Evolutionary conservation across 352 stramenopile genomes (phyloP).

Genomic region (Phytophthora colocasiae): DNA sequence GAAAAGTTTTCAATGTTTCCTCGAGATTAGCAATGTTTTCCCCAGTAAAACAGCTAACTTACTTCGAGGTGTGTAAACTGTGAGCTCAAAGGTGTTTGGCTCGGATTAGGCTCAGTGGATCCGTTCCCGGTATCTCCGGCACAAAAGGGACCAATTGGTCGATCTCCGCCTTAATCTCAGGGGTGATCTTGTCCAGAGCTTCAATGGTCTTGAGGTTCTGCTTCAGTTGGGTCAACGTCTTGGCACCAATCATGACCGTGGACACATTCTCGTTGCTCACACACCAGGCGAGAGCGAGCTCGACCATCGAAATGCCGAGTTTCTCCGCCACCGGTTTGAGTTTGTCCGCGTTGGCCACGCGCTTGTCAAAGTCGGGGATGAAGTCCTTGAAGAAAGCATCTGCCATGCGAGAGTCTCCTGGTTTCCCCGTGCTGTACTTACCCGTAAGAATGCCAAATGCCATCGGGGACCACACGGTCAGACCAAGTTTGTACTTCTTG

Average conservation of each 20-base stretch:
- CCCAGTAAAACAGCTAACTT: no score
- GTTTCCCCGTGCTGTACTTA: constrained; percentile 72
- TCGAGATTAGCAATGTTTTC: no score
- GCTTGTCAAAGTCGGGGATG: constrained; percentile 21
- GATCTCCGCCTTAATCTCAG: constrained; percentile 54
- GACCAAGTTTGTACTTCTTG: constrained; percentile 64
- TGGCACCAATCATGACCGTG: constrained; percentile 66
- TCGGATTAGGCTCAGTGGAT: background rate
- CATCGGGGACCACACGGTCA: constrained; percentile 73
- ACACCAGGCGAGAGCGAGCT: constrained; percentile 68
- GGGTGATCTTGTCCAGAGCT: constrained; percentile 54
- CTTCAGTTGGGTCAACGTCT: constrained; percentile 52
- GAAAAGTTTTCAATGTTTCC: no score
- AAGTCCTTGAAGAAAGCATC: constrained; percentile 38
- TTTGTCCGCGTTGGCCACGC: constrained; percentile 35
- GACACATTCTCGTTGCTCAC: constrained; percentile 61
- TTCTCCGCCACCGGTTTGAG: constrained; percentile 49
- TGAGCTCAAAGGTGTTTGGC: background rate
- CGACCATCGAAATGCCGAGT: constrained; percentile 45
- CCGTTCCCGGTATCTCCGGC: background rate
- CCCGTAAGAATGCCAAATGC: constrained; percentile 64
- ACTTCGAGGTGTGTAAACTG: no score
- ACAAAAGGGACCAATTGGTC: constrained; percentile 41
- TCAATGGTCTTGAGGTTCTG: constrained; percentile 60
- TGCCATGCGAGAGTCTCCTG: constrained; percentile 54